Evolutionary conservation across 2,329 filamentous ascomycete species (phyloP).

Genomic region (Ceratocystis eucalypticola): DNA sequence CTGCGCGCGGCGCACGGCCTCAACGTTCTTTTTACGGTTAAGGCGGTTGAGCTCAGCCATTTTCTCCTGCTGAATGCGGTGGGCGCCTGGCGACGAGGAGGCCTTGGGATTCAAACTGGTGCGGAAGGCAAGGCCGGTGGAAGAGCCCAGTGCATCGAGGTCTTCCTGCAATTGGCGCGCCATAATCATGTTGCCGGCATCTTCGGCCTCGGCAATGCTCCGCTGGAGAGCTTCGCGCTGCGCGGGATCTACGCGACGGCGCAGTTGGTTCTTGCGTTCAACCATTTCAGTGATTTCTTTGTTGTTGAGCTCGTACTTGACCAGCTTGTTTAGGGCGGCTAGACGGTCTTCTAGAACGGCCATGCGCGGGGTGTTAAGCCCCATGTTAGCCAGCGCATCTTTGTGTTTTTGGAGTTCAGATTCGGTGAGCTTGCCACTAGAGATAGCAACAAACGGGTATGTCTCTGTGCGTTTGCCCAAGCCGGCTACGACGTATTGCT

Average conservation of each 20-base stretch:
- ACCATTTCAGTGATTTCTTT: constrained; percentile 71
- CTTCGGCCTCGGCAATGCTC: constrained; percentile 52
- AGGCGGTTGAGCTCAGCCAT: constrained; percentile 70
- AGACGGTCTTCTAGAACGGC: constrained; percentile 57
- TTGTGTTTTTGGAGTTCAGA: constrained; percentile 72
- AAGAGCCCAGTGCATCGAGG: constrained; percentile 49
- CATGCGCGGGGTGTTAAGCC: constrained; percentile 49
- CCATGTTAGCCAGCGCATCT: constrained; percentile 27
- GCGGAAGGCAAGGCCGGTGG: constrained; percentile 56
- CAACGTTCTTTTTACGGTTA: constrained; percentile 73
- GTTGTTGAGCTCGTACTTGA: constrained; percentile 71
- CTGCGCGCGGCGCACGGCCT: constrained; percentile 82
- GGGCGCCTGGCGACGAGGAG: constrained; percentile 32
- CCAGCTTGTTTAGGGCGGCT: constrained; percentile 63
- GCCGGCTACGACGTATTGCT: constrained; percentile 68
- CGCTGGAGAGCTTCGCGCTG: constrained; percentile 55
- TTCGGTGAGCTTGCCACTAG: constrained; percentile 74
- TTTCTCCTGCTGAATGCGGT: constrained; percentile 60
- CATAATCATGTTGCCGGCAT: constrained; percentile 46
- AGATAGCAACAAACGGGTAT: constrained; percentile 84
- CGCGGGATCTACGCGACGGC: constrained; percentile 50
- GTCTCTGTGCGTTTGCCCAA: constrained; percentile 73
- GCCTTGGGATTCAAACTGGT: constrained; percentile 45
- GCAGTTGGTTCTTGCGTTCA: constrained; percentile 52
- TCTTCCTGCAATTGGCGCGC: constrained; percentile 43